A percentile compares a stretch with the other conserved stretches of the same genome.
Conservation (phyloP, 208 protist genomes). For the Tetramitus jugosus region DNA sequence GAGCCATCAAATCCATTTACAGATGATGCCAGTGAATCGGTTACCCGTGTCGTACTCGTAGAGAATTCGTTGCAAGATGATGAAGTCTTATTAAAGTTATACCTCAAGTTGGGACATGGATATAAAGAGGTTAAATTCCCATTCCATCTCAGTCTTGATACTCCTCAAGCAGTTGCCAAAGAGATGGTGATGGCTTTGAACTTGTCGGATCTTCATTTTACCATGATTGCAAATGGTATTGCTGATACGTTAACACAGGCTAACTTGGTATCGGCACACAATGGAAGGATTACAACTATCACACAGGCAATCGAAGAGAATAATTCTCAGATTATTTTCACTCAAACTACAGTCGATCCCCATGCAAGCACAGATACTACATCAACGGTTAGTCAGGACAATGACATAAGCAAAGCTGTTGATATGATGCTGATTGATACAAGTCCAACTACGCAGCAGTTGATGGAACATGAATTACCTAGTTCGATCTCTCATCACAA, state of each 20-base stretch:
- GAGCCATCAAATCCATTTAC: not conserved
- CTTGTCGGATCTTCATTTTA: not conserved
- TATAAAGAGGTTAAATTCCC: slow-evolving; percentile 19
- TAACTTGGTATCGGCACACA: not conserved
- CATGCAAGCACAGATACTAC: not conserved
- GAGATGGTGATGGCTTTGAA: not conserved
- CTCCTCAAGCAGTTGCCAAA: not conserved
- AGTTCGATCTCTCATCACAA: too few species aligned
- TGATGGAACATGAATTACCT: too few species aligned
- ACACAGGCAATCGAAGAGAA: not conserved
- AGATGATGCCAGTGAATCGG: not conserved
- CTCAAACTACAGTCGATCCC: not conserved
- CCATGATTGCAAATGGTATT: not conserved
- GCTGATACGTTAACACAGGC: not conserved
- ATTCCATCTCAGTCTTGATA: not conserved
- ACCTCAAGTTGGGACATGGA: not conserved
- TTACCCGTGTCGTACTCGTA: not conserved
- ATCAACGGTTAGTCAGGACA: not conserved
- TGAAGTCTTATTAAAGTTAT: not conserved
- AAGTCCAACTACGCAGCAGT: too few species aligned
- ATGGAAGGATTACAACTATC: not conserved
- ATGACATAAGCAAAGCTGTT: not conserved
- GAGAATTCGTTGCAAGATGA: not conserved
- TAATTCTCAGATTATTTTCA: not conserved
- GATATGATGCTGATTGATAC: too few species aligned